A percentile compares a stretch with the other conserved stretches of the same genome.
Evolutionary conservation across 108 stramenopile genomes (phyloP).

Genomic region (Parmales sp.): DNA sequence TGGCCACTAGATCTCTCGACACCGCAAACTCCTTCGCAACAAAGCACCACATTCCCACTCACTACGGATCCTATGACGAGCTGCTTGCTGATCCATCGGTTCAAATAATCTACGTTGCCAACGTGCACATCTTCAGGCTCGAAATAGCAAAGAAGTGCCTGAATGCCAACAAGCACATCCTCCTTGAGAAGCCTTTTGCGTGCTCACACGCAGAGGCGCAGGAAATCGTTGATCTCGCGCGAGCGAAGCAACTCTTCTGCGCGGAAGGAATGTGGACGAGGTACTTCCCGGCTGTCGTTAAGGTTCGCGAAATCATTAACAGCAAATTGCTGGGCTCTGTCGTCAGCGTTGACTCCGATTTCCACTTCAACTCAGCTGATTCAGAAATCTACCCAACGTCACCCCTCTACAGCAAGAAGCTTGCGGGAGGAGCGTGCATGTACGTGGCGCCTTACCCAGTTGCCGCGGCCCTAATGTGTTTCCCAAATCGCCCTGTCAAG

Average conservation of each 20-base stretch:
- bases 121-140: neutral
- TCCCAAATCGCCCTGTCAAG: constrained; percentile 10
- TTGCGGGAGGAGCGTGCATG: constrained; percentile 46
- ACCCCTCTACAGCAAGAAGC: constrained; percentile 46
- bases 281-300: constrained; percentile 35
- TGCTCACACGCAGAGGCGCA: constrained; percentile 21
- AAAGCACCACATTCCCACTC: neutral
- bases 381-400: constrained; percentile 51
- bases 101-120: neutral
- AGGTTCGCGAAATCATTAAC: constrained; percentile 18
- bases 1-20: neutral
- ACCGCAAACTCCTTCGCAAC: neutral
- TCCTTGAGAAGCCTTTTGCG: constrained; percentile 35
- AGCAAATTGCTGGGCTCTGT: constrained; percentile 23
- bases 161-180: constrained; percentile 30
- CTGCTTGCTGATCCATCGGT: neutral
- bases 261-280: constrained; percentile 37
- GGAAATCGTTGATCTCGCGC: neutral
- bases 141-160: constrained; percentile 13
- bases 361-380: constrained; percentile 56
- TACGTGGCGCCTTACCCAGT: constrained; percentile 48
- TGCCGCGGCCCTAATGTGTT: constrained; percentile 49
- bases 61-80: constrained; percentile 5
- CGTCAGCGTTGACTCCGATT: constrained; percentile 29
- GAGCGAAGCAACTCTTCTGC: constrained; percentile 18